phyloP scores from a whole-genome alignment of 805 yeast genomes.

The Yamadazyma endophytica region DNA sequence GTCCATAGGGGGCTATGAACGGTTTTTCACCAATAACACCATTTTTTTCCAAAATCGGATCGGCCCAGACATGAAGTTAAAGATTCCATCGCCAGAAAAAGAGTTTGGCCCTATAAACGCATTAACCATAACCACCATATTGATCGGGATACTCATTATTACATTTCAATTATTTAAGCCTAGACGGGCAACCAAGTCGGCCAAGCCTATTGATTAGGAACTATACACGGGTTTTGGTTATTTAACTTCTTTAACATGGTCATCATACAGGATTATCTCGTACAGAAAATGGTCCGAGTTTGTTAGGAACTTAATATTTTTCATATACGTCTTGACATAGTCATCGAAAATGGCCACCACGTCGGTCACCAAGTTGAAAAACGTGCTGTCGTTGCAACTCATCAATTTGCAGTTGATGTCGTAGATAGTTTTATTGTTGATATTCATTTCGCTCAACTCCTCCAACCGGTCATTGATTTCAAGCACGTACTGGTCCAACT shows the following conservation, averaged over 20 bases:
- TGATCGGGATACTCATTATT: conserved; percentile 9
- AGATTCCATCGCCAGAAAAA: conserved; percentile 10
- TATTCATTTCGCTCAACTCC: conserved; percentile 4
- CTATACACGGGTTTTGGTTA: background rate
- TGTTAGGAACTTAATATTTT: no score
- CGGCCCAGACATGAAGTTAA: background rate
- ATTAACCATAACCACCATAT: conserved; percentile 8
- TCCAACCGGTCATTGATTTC: conserved; percentile 11
- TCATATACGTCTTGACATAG: conserved; percentile 3
- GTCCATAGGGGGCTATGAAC: conserved; percentile 27
- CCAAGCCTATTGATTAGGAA: background rate
- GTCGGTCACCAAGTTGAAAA: conserved; percentile 2
- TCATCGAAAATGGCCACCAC: conserved; percentile 8
- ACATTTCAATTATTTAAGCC: conserved; percentile 7
- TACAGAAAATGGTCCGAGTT: conserved; percentile 6
- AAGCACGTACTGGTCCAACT: conserved; percentile 7
- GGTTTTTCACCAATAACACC: conserved; percentile 36
- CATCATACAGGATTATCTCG: conserved; percentile 12
- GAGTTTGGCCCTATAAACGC: conserved; percentile 9
- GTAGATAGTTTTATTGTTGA: no score
- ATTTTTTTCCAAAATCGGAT: conserved; percentile 26
- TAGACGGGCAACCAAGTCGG: background rate
- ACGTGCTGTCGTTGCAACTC: conserved; percentile 1
- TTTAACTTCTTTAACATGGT: conserved; percentile 6
- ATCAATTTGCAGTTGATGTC: conserved; percentile 3